Conservation (phyloP, 2,329 filamentous ascomycete genomes). For the Colletotrichum paranaense region DNA sequence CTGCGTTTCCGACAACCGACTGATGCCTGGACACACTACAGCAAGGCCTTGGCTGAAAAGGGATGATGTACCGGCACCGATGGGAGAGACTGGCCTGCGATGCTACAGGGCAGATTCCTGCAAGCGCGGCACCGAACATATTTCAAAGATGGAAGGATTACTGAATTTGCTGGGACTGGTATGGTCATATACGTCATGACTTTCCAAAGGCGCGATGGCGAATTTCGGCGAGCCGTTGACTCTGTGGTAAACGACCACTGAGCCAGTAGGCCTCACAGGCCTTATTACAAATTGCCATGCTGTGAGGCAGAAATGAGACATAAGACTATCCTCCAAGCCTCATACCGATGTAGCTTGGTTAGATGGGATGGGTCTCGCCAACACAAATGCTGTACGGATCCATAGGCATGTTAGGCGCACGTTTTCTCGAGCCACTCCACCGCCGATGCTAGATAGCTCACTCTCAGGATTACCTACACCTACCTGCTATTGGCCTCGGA, state of each 20-base stretch:
- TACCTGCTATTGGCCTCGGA: constrained; percentile 14
- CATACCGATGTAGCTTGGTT: neutral
- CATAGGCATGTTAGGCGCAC: neutral
- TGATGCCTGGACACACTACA: neutral
- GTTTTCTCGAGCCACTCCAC: neutral
- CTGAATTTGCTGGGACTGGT: neutral
- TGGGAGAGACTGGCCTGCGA: neutral
- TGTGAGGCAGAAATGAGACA: constrained; percentile 8
- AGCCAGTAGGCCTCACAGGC: neutral
- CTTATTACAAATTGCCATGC: constrained; percentile 18
- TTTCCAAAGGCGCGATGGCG: neutral
- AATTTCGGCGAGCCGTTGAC: neutral
- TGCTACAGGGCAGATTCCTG: neutral
- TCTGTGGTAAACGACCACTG: neutral
- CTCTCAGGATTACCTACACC: neutral
- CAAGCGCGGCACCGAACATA: neutral
- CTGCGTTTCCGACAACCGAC: neutral
- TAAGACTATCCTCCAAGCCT: neutral
- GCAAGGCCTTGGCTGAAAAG: neutral
- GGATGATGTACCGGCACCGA: neutral
- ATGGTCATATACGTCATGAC: constrained; percentile 29
- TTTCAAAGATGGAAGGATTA: neutral
- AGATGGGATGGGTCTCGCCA: neutral
- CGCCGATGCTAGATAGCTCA: neutral
- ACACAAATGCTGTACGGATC: neutral